Conservation (phyloP, 352 stramenopile species). For the Peronospora belbahrii region DNA sequence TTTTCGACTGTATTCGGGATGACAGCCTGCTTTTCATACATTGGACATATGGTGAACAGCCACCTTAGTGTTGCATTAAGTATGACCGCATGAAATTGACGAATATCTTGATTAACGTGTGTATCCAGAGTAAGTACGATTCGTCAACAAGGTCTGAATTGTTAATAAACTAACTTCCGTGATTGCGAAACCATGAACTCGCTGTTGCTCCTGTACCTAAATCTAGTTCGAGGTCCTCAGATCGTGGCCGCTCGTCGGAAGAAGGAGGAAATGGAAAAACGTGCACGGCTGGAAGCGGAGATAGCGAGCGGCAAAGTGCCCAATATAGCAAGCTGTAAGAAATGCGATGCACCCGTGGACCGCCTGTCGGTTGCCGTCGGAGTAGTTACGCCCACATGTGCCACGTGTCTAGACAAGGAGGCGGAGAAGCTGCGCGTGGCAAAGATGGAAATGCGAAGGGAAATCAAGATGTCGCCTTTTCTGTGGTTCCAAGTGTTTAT, state of each 20-base stretch:
- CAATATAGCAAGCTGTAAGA: constrained; percentile 59
- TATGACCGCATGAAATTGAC: too few relatives aligned
- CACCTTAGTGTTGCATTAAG: too few relatives aligned
- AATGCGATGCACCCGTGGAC: constrained; percentile 53
- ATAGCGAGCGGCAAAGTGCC: constrained; percentile 41
- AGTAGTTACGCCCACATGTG: constrained; percentile 36
- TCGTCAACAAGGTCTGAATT: too few relatives aligned
- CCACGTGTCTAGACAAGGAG: constrained; percentile 33
- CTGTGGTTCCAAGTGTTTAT: constrained; percentile 63
- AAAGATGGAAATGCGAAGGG: constrained; percentile 25
- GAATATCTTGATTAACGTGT: too few relatives aligned
- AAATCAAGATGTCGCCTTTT: constrained; percentile 62
- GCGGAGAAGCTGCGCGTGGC: constrained; percentile 15
- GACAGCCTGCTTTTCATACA: too few relatives aligned
- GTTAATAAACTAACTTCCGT: too few relatives aligned
- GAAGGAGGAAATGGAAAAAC: constrained; percentile 47
- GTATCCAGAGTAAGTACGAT: too few relatives aligned
- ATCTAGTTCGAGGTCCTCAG: constrained; percentile 56
- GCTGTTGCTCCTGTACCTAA: constrained; percentile 71
- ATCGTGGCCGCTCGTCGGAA: constrained; percentile 36
- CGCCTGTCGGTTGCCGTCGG: constrained; percentile 25
- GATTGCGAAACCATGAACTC: constrained; percentile 49
- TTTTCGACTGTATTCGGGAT: too few relatives aligned
- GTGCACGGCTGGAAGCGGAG: constrained; percentile 39
- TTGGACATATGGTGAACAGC: too few relatives aligned